Percentiles rank a stretch among this genome's conserved stretches.
phyloP scores from a whole-genome alignment of 225 moss, liverwort and hornwort genomes.

The Anthoceros angustus region DNA sequence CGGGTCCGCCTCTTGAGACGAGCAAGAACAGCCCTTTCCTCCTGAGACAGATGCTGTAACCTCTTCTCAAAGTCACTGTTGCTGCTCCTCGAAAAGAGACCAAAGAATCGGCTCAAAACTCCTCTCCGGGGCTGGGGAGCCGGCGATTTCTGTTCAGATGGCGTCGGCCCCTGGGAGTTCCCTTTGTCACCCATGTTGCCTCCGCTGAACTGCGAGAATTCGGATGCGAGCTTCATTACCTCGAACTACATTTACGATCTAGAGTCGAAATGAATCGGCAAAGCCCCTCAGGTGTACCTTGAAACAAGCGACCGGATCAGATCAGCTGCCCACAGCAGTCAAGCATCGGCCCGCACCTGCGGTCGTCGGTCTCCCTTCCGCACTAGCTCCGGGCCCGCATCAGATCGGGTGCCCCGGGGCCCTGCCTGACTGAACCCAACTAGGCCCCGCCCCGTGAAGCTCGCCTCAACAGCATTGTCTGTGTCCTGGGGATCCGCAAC shows the following conservation, averaged over 20 bases:
- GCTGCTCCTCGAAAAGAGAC: slow-evolving; percentile 42
- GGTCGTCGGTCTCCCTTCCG: too few relatives aligned
- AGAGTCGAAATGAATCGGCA: neutral
- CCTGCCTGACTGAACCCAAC: too few relatives aligned
- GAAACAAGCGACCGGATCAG: too few relatives aligned
- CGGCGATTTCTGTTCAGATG: neutral
- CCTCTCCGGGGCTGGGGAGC: neutral
- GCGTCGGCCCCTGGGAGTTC: neutral
- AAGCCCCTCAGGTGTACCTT: too few relatives aligned
- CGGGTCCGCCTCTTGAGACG: slow-evolving; percentile 80
- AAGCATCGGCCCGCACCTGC: too few relatives aligned
- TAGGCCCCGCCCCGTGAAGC: too few relatives aligned
- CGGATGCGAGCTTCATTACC: neutral
- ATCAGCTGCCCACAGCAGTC: too few relatives aligned
- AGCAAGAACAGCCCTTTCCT: slow-evolving; percentile 64
- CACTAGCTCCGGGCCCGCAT: too few relatives aligned
- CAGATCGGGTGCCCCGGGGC: too few relatives aligned
- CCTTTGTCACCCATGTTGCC: neutral
- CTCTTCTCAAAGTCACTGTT: slow-evolving; percentile 90
- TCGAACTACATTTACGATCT: neutral
- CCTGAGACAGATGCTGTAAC: slow-evolving; percentile 76
- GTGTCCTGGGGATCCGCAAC: too few relatives aligned
- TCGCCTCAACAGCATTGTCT: too few relatives aligned
- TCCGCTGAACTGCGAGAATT: neutral
- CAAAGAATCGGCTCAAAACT: neutral